phyloP scores from a whole-genome alignment of 163 green algal species.

The Coccomyxa subellipsoidea region DNA sequence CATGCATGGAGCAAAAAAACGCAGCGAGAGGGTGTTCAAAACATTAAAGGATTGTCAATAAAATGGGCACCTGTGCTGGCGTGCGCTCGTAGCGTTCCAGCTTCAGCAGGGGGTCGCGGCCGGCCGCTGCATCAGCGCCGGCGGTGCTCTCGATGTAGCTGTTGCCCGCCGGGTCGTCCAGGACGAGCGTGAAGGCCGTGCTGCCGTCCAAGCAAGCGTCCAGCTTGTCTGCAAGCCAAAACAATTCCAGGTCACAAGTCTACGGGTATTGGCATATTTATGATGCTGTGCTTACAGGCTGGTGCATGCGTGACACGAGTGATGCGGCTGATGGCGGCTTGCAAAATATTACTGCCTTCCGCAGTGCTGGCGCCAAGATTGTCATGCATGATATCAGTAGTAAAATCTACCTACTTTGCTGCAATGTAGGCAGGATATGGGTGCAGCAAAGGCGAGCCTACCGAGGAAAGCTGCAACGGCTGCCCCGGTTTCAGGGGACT shows the following conservation, averaged over 20 bases:
- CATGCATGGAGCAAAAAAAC: no score
- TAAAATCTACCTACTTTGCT: no score
- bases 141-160: constrained; percentile 34
- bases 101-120: constrained; percentile 33
- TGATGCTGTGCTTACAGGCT: no score
- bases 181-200: constrained; percentile 53
- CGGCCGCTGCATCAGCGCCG: background rate
- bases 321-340: no score
- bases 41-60: background rate
- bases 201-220: constrained; percentile 39
- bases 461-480: background rate
- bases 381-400: no score
- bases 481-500: background rate
- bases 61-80: constrained; percentile 29
- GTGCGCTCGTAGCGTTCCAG: constrained; percentile 48
- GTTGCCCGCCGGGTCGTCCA: constrained; percentile 69
- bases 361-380: no score
- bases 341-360: no score
- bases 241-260: background rate
- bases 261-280: no score
- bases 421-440: no score
- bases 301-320: no score
- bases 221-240: constrained; percentile 34
- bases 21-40: background rate
- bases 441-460: background rate